These are phyloP conservation scores for Yarrowia sp. DNA, from an alignment of 805 yeast genomes.

Conservation along the genomic window DNA sequence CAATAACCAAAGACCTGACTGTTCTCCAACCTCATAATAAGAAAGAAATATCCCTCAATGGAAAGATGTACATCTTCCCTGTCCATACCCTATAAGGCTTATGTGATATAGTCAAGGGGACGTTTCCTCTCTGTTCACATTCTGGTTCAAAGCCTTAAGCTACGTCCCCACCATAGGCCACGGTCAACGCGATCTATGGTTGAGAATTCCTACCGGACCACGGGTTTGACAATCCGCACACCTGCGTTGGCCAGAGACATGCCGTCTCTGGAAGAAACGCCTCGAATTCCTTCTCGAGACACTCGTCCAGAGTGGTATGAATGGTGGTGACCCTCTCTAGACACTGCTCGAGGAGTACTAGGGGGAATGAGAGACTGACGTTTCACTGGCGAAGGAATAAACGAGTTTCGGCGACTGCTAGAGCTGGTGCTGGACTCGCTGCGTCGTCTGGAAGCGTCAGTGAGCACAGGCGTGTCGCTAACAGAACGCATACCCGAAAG, in stretches of 20 bases:
- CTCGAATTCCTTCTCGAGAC: constrained; percentile 29
- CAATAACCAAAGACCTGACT: no score
- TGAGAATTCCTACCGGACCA: constrained; percentile 32
- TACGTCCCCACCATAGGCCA: constrained; percentile 36
- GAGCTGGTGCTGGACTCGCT: constrained; percentile 3
- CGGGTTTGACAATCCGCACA: constrained; percentile 23
- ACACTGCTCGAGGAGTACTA: constrained; percentile 6
- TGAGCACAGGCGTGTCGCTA: constrained; percentile 18
- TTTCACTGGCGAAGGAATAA: constrained; percentile 24
- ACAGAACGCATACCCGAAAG: constrained; percentile 23
- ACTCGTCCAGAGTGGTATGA: constrained; percentile 26
- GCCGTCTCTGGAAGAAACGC: constrained; percentile 20
- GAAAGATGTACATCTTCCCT: no score
- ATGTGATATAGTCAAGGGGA: constrained; percentile 14
- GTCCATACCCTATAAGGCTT: neutral
- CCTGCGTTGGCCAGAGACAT: constrained; percentile 35
- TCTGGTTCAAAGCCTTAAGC: constrained; percentile 25
- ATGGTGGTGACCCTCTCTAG: constrained; percentile 5
- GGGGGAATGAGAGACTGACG: constrained; percentile 20
- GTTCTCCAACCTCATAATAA: no score
- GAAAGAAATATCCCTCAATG: no score
- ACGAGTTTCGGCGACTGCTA: constrained; percentile 21
- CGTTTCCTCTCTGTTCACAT: neutral
- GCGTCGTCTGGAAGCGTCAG: neutral
- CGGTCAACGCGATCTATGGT: constrained; percentile 38